These are phyloP conservation scores for Dothistroma septosporum DNA, from an alignment of 2,329 filamentous ascomycete species.

Conservation along the genomic window DNA sequence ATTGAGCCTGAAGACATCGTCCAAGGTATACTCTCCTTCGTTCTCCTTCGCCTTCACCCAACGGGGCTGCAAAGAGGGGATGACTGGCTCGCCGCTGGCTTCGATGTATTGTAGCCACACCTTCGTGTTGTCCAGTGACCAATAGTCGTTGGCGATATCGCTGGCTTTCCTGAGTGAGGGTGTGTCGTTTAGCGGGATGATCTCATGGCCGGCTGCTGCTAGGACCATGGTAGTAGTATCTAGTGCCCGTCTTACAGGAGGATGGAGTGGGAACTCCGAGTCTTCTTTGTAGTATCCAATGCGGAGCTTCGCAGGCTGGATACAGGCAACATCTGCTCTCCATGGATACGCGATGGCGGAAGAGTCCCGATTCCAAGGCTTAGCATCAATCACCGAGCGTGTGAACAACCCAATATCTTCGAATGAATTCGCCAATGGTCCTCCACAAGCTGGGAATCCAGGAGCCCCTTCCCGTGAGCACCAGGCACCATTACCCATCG, in stretches of 20 bases:
- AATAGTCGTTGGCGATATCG: slow-evolving; percentile 42
- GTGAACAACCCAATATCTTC: slow-evolving; percentile 26
- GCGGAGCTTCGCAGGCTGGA: slow-evolving; percentile 31
- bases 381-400: slow-evolving; percentile 18
- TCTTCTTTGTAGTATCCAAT: slow-evolving; percentile 51
- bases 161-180: slow-evolving; percentile 33
- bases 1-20: slow-evolving; percentile 44
- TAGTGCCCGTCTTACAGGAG: slow-evolving; percentile 48
- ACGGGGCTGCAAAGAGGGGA: slow-evolving; percentile 38
- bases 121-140: slow-evolving; percentile 38
- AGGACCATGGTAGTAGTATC: slow-evolving; percentile 40
- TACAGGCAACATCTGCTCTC: slow-evolving; percentile 33
- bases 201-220: slow-evolving; percentile 42
- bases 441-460: slow-evolving; percentile 35
- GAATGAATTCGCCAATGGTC: slow-evolving; percentile 29
- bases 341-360: slow-evolving; percentile 45
- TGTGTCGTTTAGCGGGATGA: slow-evolving; percentile 37
- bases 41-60: slow-evolving; percentile 32
- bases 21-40: slow-evolving; percentile 34
- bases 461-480: slow-evolving; percentile 40
- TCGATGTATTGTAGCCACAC: slow-evolving; percentile 35
- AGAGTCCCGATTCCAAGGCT: slow-evolving; percentile 24
- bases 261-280: slow-evolving; percentile 48
- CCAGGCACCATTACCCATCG: slow-evolving; percentile 36
- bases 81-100: slow-evolving; percentile 42